phyloP scores from a whole-genome alignment of 768 basidiomycete genomes.

The Rhodotorula paludigena region DNA sequence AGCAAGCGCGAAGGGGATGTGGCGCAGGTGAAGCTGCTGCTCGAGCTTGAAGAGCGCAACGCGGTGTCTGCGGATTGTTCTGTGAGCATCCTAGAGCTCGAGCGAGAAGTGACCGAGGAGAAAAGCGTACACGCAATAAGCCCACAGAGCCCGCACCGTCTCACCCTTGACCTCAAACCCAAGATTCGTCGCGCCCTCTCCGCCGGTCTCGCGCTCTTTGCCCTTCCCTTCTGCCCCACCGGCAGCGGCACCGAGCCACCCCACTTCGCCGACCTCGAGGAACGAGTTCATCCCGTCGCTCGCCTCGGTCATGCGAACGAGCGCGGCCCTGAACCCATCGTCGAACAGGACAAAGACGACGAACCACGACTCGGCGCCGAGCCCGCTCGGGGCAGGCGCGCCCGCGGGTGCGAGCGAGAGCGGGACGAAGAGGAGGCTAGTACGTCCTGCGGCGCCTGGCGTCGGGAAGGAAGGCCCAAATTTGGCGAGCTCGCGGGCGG shows the following conservation, averaged over 20 bases:
- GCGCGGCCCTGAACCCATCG: conserved; percentile 68
- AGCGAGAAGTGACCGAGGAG: neutral
- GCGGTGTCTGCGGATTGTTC: conserved; percentile 53
- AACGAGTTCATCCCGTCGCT: conserved; percentile 22
- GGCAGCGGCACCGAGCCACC: conserved; percentile 31
- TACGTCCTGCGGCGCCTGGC: conserved; percentile 55
- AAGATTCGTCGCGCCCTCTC: conserved; percentile 4
- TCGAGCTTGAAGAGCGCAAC: conserved; percentile 87
- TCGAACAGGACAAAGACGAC: conserved; percentile 78
- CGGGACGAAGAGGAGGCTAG: conserved; percentile 47
- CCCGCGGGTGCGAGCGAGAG: neutral
- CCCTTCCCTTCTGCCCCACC: neutral
- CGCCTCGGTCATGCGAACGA: conserved; percentile 56
- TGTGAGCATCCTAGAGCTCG: neutral
- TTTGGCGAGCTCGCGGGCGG: conserved; percentile 59
- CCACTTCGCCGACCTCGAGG: conserved; percentile 40
- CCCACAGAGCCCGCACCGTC: conserved; percentile 56
- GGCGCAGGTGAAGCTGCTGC: conserved; percentile 60
- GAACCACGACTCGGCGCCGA: conserved; percentile 68
- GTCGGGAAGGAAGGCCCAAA: conserved; percentile 59
- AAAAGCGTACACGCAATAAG: conserved; percentile 52
- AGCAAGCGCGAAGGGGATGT: conserved; percentile 23
- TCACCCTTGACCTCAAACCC: conserved; percentile 65
- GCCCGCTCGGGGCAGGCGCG: no score
- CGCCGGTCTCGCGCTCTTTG: conserved; percentile 1